Base-by-base conservation (phyloP, 2,329 filamentous ascomycete species). In the Botrytis galanthina region DNA sequence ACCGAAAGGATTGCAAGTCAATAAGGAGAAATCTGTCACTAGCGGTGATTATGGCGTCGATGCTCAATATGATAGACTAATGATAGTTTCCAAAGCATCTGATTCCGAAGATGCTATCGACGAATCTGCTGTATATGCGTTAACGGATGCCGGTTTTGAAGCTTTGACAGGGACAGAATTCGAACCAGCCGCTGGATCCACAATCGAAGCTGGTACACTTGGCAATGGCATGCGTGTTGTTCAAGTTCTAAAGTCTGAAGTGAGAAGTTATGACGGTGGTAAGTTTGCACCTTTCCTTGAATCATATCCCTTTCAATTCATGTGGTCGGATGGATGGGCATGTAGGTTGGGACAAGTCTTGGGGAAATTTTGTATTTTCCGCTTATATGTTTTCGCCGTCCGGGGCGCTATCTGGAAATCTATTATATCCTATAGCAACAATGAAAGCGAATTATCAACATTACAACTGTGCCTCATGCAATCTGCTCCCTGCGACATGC, bases 231-330 rank as follows among this genome's bases (percentile, higher is more conserved):
- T 89, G 80, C 90, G 94, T 74, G 91, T 98, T 48, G 91, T 98
- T 26, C 96, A 98, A 80, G 91, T 97, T 3, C 86, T 97, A 71
- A 92, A 91, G 76, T 93, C 91, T 2, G 95, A 98, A 80, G 90
- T 98, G 37, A 89, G 95, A 74, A 95, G 92, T 75, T 99, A 98
- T 78, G 95, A 98, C 81, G 91, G 91, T 82, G 91, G 93, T 95
- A 82, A 87, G 91, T 86, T 62, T 64, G 72, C 46, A 57, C 51
- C 39, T 78, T 79, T 72, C 76, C 73, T 73, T 75, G 73, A 78
- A 46, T 59, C 73, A 68, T 54, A 59, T 18, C 62, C 35, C 32
- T 69, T 42, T 61, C 44, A 54, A 54, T 32, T 29, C 48, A 32
- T 48, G 46, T 59, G 39, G 42, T 60, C 32, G 63, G 51, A 69